phyloP scores from a whole-genome alignment of 768 basidiomycete species.

The Hypholoma sublateritium region DNA sequence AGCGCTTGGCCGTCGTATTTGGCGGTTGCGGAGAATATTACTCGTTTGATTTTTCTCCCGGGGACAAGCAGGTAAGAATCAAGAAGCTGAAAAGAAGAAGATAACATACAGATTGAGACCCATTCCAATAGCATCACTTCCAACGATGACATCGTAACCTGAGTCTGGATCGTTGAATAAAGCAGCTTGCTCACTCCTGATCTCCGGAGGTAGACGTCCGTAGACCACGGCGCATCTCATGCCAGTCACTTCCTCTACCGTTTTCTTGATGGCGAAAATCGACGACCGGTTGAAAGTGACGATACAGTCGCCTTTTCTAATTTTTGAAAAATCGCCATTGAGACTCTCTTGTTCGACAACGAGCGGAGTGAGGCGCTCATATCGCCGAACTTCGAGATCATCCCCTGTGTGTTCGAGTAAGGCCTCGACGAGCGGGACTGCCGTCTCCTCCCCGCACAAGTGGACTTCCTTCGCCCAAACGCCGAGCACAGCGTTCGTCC shows the following conservation, averaged over 20 bases:
- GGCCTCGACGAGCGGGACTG: conserved; percentile 72
- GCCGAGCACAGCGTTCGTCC: conserved; percentile 83
- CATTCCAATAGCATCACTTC: conserved; percentile 96
- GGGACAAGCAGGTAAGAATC: background rate
- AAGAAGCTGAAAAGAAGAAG: background rate
- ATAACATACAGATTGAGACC: conserved; percentile 87
- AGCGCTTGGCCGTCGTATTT: conserved; percentile 61
- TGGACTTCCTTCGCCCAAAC: conserved; percentile 80
- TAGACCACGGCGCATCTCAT: conserved; percentile 91
- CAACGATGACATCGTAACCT: conserved; percentile 88
- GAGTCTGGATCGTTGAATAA: conserved; percentile 86
- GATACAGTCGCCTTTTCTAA: conserved; percentile 86
- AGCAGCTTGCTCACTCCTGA: conserved; percentile 87
- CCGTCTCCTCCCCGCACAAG: conserved; percentile 93
- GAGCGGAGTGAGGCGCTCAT: conserved; percentile 88
- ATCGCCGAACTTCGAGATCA: conserved; percentile 74
- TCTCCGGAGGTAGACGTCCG: conserved; percentile 88
- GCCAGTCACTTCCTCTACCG: conserved; percentile 69
- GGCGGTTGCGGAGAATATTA: conserved; percentile 69
- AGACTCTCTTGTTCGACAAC: conserved; percentile 64
- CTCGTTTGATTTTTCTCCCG: conserved; percentile 83
- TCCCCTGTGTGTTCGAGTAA: conserved; percentile 82
- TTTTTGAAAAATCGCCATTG: conserved; percentile 52
- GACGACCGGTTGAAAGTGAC: conserved; percentile 78
- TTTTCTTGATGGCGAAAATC: conserved; percentile 77